phyloP scores from a whole-genome alignment of 768 basidiomycete species.

The Hericium rajendrae region DNA sequence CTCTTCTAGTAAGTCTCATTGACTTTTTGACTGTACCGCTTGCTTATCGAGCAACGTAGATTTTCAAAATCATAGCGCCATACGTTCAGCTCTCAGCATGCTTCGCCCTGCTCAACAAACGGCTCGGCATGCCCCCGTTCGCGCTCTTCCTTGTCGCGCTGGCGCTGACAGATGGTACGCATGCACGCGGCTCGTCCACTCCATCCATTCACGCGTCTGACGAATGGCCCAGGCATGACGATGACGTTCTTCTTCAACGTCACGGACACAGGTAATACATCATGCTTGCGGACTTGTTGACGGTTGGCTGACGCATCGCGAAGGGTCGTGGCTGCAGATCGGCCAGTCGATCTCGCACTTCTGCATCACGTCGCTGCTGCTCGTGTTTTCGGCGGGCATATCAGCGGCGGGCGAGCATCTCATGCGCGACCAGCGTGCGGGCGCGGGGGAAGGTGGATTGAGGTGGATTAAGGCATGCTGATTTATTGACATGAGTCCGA shows the following conservation, averaged over 20 bases:
- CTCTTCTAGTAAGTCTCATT: slow-evolving; percentile 44
- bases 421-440: slow-evolving; percentile 32
- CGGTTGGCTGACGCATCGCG: not conserved
- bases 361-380: slow-evolving; percentile 69
- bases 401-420: slow-evolving; percentile 65
- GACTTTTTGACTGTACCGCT: not conserved
- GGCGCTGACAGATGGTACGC: slow-evolving; percentile 58
- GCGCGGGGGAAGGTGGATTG: not conserved
- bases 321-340: slow-evolving; percentile 84
- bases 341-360: slow-evolving; percentile 86
- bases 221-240: slow-evolving; percentile 52
- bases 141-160: slow-evolving; percentile 73
- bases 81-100: slow-evolving; percentile 66
- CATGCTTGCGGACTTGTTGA: no score
- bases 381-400: slow-evolving; percentile 73
- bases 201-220: not conserved
- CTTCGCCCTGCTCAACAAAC: slow-evolving; percentile 60
- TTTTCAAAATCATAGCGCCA: slow-evolving; percentile 77
- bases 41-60: slow-evolving; percentile 24
- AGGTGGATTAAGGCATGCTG: no score
- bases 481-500: no score
- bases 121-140: slow-evolving; percentile 64
- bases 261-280: slow-evolving; percentile 54
- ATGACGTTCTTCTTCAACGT: slow-evolving; percentile 79
- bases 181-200: slow-evolving; percentile 4